These are phyloP conservation scores for Rhizophagus clarus DNA, from an alignment of 192 early-diverging fungal genomes.

Conservation along the genomic window DNA sequence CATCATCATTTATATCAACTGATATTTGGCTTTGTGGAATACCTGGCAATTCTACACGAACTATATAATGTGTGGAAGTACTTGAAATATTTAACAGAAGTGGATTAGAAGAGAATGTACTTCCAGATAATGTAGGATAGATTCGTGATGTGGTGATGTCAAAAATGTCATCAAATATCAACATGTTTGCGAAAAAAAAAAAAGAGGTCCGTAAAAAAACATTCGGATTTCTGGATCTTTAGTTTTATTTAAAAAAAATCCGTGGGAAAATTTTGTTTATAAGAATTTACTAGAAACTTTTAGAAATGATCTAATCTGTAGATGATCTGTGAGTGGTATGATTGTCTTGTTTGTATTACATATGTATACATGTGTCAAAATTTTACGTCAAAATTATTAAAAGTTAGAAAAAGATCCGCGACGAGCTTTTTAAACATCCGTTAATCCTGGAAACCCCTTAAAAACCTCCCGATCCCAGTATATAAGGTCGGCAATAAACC, in stretches of 20 bases:
- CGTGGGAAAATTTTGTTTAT: too few relatives aligned
- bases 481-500: not conserved
- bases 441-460: conserved; percentile 14
- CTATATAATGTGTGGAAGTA: not conserved
- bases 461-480: conserved; percentile 6
- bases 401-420: too few relatives aligned
- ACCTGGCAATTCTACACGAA: not conserved
- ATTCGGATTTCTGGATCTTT: too few relatives aligned
- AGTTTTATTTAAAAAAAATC: not conserved
- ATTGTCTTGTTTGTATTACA: too few relatives aligned
- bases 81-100: conserved; percentile 5
- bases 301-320: too few relatives aligned
- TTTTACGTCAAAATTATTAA: too few relatives aligned
- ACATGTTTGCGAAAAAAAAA: not conserved
- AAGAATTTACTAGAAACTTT: too few relatives aligned
- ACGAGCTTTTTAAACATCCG: not conserved
- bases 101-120: not conserved
- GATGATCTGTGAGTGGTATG: too few relatives aligned
- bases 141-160: not conserved
- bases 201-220: too few relatives aligned
- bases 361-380: too few relatives aligned
- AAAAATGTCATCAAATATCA: not conserved
- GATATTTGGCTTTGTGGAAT: not conserved
- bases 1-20: not conserved
- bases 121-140: not conserved